Evolutionary conservation across 768 basidiomycete species (phyloP).

Genomic region (Podaxis pistillaris): DNA sequence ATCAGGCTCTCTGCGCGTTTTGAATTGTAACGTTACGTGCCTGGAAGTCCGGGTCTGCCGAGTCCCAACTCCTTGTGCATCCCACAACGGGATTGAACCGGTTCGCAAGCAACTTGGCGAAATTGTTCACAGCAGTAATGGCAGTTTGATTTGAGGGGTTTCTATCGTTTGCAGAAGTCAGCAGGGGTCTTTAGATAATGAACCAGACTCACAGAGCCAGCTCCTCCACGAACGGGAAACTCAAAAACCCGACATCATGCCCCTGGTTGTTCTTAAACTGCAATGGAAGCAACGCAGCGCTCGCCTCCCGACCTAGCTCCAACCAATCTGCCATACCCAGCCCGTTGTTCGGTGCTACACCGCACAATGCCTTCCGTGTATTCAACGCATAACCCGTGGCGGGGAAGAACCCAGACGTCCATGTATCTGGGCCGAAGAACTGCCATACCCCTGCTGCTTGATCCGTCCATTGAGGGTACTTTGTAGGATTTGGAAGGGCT

Average conservation of each 20-base stretch:
- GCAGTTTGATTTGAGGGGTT: slow-evolving; percentile 59
- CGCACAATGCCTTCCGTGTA: slow-evolving; percentile 49
- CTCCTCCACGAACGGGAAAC: slow-evolving; percentile 67
- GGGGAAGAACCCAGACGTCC: slow-evolving; percentile 73
- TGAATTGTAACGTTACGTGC: slow-evolving; percentile 26
- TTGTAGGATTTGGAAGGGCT: slow-evolving; percentile 37
- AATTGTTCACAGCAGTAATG: slow-evolving; percentile 50
- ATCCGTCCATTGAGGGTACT: slow-evolving; percentile 64
- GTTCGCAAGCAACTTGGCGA: slow-evolving; percentile 53
- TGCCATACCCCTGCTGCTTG: slow-evolving; percentile 46
- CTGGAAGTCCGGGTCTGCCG: slow-evolving; percentile 56
- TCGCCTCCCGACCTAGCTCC: slow-evolving; percentile 47
- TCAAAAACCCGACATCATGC: slow-evolving; percentile 73
- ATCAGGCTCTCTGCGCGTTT: not conserved
- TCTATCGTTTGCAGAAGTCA: slow-evolving; percentile 28
- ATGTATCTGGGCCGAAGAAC: slow-evolving; percentile 52
- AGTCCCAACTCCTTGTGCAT: slow-evolving; percentile 70
- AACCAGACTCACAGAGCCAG: slow-evolving; percentile 46
- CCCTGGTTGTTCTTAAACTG: slow-evolving; percentile 47
- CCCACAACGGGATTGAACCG: slow-evolving; percentile 61
- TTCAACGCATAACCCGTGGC: slow-evolving; percentile 58
- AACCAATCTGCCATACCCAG: slow-evolving; percentile 55
- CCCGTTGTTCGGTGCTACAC: slow-evolving; percentile 33
- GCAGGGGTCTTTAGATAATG: not conserved
- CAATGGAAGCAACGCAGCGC: slow-evolving; percentile 49